A percentile compares a stretch with the other conserved stretches of the same genome.
phyloP scores from a whole-genome alignment of 1,139 yeast genomes.

The Candida sp. region DNA sequence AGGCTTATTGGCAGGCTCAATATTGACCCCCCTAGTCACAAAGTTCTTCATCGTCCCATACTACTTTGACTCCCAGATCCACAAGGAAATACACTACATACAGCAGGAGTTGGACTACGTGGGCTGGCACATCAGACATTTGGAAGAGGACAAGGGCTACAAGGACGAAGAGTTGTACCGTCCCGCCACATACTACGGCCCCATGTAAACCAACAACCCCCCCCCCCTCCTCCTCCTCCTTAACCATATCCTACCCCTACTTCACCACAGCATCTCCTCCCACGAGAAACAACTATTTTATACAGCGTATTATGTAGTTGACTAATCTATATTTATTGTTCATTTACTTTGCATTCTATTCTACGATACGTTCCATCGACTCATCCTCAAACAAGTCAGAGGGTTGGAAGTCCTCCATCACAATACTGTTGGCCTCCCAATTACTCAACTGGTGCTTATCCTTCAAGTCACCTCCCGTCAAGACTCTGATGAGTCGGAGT shows the following conservation, averaged over 20 bases:
- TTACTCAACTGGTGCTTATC: slow-evolving; percentile 34
- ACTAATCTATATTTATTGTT: neutral
- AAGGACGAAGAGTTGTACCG: slow-evolving; percentile 32
- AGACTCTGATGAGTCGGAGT: slow-evolving; percentile 58
- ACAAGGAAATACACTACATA: slow-evolving; percentile 35
- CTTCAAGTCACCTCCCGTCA: slow-evolving; percentile 58
- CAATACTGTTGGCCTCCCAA: slow-evolving; percentile 40
- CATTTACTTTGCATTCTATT: neutral
- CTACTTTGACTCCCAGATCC: slow-evolving; percentile 23
- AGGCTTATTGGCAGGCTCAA: slow-evolving; percentile 34
- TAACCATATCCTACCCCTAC: neutral
- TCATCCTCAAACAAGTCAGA: slow-evolving; percentile 1
- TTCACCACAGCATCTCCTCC: too few relatives aligned
- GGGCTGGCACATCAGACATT: slow-evolving; percentile 42
- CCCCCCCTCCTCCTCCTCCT: neutral
- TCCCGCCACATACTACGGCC: slow-evolving; percentile 29
- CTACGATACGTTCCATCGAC: neutral
- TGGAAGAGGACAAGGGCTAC: slow-evolving; percentile 35
- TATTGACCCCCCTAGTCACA: slow-evolving; percentile 34
- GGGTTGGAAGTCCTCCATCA: slow-evolving; percentile 21
- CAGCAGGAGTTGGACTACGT: slow-evolving; percentile 38
- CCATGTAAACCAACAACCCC: neutral
- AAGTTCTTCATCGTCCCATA: slow-evolving; percentile 29
- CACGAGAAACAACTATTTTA: too few relatives aligned
- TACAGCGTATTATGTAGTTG: neutral